Evolutionary conservation across 1,139 yeast species (phyloP), one percentile per base, ranked within the genome.

Genomic region (Meyerozyma sp.): DNA sequence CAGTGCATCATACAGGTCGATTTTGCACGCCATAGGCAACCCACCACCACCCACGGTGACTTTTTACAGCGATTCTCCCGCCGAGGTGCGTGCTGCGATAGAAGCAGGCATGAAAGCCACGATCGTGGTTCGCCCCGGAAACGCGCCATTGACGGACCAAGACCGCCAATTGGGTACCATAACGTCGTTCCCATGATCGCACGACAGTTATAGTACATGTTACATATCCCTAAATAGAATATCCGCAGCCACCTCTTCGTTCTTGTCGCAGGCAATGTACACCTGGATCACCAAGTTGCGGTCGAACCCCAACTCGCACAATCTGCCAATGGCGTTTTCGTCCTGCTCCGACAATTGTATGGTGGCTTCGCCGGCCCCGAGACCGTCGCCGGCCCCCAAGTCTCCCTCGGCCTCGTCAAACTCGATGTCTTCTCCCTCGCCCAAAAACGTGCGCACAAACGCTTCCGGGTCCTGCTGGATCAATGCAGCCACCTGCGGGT

Each of bases 221-320:
- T 61, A 70, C 66, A 65, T 64, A 63, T 71, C 77, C 59, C 82
- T 77, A 61, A 85, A 87, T 57, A 93, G 74, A 59, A 89, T 81
- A 67, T 93, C 94, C 35, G 98, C 98, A 39, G 98, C 90, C 56
- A 89, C 79, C 70, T 93, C 97, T 68, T 93, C 98, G 66, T 93
- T 90, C 71, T 91, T 93, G 60, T 94, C 98, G 65, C 98, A 93
- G 39, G 98, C 98, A 77, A 94, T 84, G 68, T 89, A 94, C 32
- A 95, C 96, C 69, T 91, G 97, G 49, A 91, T 81, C 41, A 87
- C 98, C 49, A 86, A 70, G 56, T 83, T 77, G 54, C 96, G 79
- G 52, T 88, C 96, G 59, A 93, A 93, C 0, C 99, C 99, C 52
- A 93, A 76, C 61, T 86, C 98, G 62, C 95, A 84, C 53, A 93